Base-by-base conservation (phyloP, 2,329 filamentous ascomycete species). In the Curvularia verruculosa region DNA sequence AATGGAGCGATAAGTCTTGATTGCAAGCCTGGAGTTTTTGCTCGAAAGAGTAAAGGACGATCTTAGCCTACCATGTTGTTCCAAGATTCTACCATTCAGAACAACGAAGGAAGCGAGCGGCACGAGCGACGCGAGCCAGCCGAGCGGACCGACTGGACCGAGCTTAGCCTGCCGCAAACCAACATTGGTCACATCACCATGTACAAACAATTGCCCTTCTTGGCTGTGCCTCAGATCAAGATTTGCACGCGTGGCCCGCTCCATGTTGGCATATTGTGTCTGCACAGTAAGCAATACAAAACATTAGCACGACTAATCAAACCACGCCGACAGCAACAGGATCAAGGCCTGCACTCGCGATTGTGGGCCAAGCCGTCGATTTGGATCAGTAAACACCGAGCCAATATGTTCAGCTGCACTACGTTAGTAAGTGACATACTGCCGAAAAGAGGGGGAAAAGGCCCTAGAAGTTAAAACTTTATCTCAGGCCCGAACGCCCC, bases 401-500 rank as follows among this genome's bases (percentile, higher is more conserved):
- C 39, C n/a, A 24, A 9, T 7, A n/a, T 24, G 2, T 13, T 26
- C 21, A 8, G 18, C 26, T 34, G 18, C 10, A n/a, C 12, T 19
- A 5, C 6, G 15, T 46, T 26, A 19, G 28, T 29, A 21, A 31
- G 39, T 23, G 12, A 41, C 12, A 3, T 5, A 24, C 8, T 23
- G n/a, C 8, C 2, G 8, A 12, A 12, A 21, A 3, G 24, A 41
- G 5, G 12, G 34, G 13, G 15, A 36, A 29, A 46, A 13, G 21
- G 15, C 26, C 19, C 39, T 12, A 10, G 5, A 49, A 24, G 13
- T 39, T 21, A 26, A 8, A 34, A 31, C 36, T n/a, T 18, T 23
- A 12, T 19, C 12, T 10, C 23, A 41, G 51, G 51, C 19, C 51
- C 51, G 51, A 54, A 49, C 36, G 29, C 24, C 39, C 37, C 34